These are phyloP conservation scores for Asclepias syriaca DNA, from an alignment of 257 asterid species.

Conservation along the genomic window DNA sequence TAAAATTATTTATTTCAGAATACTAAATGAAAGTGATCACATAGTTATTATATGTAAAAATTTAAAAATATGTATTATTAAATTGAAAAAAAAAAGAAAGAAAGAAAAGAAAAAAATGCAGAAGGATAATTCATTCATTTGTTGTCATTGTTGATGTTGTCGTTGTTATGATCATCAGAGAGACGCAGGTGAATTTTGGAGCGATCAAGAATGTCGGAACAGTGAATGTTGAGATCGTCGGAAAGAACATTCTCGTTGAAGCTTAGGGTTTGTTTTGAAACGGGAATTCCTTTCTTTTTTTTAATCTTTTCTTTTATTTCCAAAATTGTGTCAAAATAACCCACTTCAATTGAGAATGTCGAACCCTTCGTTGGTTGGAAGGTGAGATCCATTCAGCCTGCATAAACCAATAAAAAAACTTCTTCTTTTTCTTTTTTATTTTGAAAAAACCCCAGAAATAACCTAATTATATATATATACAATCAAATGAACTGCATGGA, in stretches of 20 bases:
- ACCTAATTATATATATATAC: too few relatives aligned
- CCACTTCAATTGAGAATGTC: constrained; percentile 51
- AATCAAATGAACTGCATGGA: too few relatives aligned
- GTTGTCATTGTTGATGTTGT: background rate
- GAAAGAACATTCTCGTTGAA: constrained; percentile 48
- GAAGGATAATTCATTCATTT: too few relatives aligned
- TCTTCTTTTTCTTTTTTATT: too few relatives aligned
- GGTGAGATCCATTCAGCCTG: constrained; percentile 42
- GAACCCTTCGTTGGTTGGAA: constrained; percentile 41
- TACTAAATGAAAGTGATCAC: too few relatives aligned
- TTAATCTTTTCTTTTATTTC: constrained; percentile 67
- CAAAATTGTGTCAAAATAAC: constrained; percentile 52
- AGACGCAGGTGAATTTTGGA: constrained; percentile 41
- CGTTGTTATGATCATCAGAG: constrained; percentile 18
- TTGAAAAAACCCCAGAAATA: too few relatives aligned
- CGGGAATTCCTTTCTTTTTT: constrained; percentile 40
- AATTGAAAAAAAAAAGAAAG: too few relatives aligned
- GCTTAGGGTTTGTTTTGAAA: constrained; percentile 43
- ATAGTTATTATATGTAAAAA: too few relatives aligned
- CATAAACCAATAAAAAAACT: too few relatives aligned
- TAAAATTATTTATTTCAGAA: too few relatives aligned
- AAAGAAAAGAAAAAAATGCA: too few relatives aligned
- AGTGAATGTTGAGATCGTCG: constrained; percentile 52
- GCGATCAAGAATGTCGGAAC: constrained; percentile 46
- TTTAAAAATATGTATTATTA: too few relatives aligned